These are phyloP conservation scores for Cochlearia excelsa DNA, from an alignment of 345 rosid species.

Conservation along the genomic window DNA sequence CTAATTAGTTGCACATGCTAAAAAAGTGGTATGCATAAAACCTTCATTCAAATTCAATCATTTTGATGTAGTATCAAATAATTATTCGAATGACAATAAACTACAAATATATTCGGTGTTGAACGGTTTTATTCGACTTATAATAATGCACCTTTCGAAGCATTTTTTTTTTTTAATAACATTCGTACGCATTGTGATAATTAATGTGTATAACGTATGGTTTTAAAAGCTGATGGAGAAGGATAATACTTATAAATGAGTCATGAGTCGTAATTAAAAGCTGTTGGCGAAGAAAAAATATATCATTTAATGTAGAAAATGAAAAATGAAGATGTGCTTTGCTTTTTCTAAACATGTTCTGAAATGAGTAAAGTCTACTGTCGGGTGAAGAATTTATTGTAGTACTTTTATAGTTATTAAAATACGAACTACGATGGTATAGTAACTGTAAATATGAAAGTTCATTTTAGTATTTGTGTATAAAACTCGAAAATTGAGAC, in stretches of 20 bases:
- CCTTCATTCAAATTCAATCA: too few relatives aligned
- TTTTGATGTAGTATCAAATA: too few relatives aligned
- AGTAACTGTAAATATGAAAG: slow-evolving; percentile 7
- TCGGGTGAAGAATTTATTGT: slow-evolving; percentile 25
- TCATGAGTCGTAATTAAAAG: slow-evolving; percentile 21
- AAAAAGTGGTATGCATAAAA: too few relatives aligned
- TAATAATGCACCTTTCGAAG: background rate
- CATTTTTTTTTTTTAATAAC: background rate
- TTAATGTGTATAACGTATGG: slow-evolving; percentile 10
- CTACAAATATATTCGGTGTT: too few relatives aligned
- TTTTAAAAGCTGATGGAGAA: slow-evolving; percentile 18
- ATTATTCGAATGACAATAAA: too few relatives aligned
- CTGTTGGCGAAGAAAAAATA: slow-evolving; percentile 20
- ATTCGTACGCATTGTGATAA: background rate
- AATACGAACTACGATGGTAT: background rate
- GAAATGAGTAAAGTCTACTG: slow-evolving; percentile 28
- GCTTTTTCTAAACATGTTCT: slow-evolving; percentile 17
- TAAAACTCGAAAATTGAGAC: too few relatives aligned
- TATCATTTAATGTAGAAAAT: slow-evolving; percentile 19
- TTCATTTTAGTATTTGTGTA: slow-evolving; percentile 1
- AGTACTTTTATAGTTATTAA: background rate
- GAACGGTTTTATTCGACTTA: too few relatives aligned
- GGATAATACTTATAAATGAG: background rate
- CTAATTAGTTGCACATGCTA: too few relatives aligned
- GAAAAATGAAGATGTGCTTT: slow-evolving; percentile 10